These are phyloP conservation scores for Cladosporium sp. DNA, from an alignment of 2,329 filamentous ascomycete genomes.

Conservation along the genomic window DNA sequence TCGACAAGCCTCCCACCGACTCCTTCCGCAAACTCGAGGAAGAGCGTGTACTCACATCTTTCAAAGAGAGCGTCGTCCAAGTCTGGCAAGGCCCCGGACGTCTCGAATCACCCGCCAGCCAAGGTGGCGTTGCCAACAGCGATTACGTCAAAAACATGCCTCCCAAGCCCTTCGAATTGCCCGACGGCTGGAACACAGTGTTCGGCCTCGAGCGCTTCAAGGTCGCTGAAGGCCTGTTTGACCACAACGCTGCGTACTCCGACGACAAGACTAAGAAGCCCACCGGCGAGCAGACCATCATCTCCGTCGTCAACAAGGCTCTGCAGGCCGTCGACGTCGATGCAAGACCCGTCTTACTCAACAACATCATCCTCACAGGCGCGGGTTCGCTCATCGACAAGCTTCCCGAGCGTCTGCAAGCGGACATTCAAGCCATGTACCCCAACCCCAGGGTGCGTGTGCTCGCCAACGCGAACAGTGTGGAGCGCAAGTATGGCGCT, in stretches of 20 bases:
- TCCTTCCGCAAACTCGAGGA: slow-evolving; percentile 85
- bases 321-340: slow-evolving; percentile 85
- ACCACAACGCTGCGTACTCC: slow-evolving; percentile 72
- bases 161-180: slow-evolving; percentile 92
- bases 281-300: slow-evolving; percentile 72
- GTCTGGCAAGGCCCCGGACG: slow-evolving; percentile 82
- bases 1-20: slow-evolving; percentile 60
- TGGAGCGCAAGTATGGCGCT: slow-evolving; percentile 85
- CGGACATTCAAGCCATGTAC: slow-evolving; percentile 78
- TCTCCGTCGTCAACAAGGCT: slow-evolving; percentile 75
- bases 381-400: slow-evolving; percentile 85
- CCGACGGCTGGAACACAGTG: slow-evolving; percentile 93
- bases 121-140: slow-evolving; percentile 60
- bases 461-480: slow-evolving; percentile 80
- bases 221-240: slow-evolving; percentile 87
- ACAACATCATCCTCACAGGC: slow-evolving; percentile 91
- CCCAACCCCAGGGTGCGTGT: slow-evolving; percentile 86
- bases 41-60: slow-evolving; percentile 89
- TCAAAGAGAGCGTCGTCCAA: slow-evolving; percentile 97
- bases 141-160: slow-evolving; percentile 73
- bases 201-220: slow-evolving; percentile 87
- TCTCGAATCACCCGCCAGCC: slow-evolving; percentile 46
- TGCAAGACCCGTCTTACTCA: slow-evolving; percentile 76
- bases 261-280: slow-evolving; percentile 54
- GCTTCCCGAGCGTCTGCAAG: slow-evolving; percentile 86